A percentile compares a stretch with the other conserved stretches of the same genome.
Conservation (phyloP, 345 rosid species). For the Capsella bursapastoris region DNA sequence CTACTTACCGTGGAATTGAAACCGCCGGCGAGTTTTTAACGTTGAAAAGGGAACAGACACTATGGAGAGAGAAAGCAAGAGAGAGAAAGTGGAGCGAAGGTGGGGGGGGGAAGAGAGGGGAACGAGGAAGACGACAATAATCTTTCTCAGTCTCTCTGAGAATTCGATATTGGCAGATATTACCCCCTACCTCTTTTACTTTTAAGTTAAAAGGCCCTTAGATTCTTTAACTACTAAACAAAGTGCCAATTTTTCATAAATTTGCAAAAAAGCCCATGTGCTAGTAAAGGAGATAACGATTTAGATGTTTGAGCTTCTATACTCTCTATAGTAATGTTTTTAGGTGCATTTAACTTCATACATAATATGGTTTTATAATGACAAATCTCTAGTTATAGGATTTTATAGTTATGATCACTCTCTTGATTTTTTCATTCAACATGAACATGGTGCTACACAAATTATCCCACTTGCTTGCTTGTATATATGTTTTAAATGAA, state of each 20-base stretch:
- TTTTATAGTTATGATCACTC: background rate
- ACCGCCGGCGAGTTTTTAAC: background rate
- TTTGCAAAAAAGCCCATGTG: background rate
- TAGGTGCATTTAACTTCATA: background rate
- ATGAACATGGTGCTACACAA: background rate
- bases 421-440: background rate
- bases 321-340: background rate
- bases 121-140: conserved; percentile 26
- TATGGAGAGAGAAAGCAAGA: conserved; percentile 19
- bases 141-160: background rate
- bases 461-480: background rate
- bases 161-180: background rate
- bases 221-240: background rate
- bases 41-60: background rate
- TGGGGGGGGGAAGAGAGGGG: background rate
- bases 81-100: background rate
- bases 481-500: background rate
- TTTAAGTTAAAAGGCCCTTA: background rate
- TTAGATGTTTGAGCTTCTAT: background rate
- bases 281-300: background rate
- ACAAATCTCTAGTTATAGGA: background rate
- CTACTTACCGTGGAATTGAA: conserved; percentile 18
- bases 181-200: background rate
- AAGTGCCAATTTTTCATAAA: background rate
- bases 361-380: background rate